phyloP scores from a whole-genome alignment of 148 eudicot species.

The Amaranthus palmeri region DNA sequence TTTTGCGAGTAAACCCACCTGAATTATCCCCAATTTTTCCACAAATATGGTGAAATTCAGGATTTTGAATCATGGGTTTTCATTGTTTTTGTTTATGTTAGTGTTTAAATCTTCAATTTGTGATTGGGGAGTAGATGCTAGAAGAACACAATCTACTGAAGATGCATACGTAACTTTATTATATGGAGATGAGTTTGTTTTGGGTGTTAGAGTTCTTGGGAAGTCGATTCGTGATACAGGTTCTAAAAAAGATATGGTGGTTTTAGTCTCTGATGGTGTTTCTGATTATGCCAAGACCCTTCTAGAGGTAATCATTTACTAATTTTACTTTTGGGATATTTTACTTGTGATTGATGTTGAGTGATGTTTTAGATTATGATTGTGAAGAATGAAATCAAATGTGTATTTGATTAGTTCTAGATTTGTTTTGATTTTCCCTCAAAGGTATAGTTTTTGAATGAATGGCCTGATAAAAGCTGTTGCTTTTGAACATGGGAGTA shows the following conservation, averaged over 20 bases:
- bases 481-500: too few relatives aligned
- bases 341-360: neutral
- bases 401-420: neutral
- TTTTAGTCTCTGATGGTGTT: conserved; percentile 87
- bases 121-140: conserved; percentile 25
- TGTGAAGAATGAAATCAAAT: neutral
- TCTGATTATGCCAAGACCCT: conserved; percentile 68
- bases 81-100: conserved; percentile 24
- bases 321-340: neutral
- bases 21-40: conserved; percentile 1
- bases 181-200: conserved; percentile 83
- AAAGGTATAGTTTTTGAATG: neutral
- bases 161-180: conserved; percentile 86
- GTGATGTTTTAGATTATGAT: neutral
- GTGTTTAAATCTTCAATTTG: conserved; percentile 21
- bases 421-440: neutral
- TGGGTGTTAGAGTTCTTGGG: conserved; percentile 84
- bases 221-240: conserved; percentile 72
- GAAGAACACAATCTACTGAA: conserved; percentile 34
- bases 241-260: conserved; percentile 75
- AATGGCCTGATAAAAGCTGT: neutral
- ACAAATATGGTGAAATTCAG: conserved; percentile 38
- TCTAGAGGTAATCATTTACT: conserved; percentile 42
- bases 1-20: neutral
- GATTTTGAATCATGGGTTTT: conserved; percentile 36